Conservation (phyloP, 192 early-diverging fungal genomes). For the Linnemannia zychae region DNA sequence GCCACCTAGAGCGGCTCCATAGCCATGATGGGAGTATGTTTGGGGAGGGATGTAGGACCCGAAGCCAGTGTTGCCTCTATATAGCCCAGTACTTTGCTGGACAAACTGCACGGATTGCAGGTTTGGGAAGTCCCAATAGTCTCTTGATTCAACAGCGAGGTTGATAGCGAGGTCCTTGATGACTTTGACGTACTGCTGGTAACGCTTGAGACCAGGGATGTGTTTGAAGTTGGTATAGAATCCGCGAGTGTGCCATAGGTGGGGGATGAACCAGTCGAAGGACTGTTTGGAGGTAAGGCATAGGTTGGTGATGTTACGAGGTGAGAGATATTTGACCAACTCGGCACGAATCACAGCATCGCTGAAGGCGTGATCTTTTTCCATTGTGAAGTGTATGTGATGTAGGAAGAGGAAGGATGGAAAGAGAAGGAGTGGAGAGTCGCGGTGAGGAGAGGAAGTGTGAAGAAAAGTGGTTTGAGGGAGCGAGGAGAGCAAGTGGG, state of each 20-base stretch:
- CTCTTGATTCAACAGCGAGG: slow-evolving; percentile 28
- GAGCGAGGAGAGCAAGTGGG: not conserved
- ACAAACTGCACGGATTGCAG: slow-evolving; percentile 19
- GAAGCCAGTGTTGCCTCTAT: not conserved
- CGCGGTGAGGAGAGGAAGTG: not conserved
- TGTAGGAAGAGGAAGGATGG: not conserved
- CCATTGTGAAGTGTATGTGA: slow-evolving; percentile 22
- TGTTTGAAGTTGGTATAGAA: slow-evolving; percentile 20
- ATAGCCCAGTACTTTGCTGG: slow-evolving; percentile 12
- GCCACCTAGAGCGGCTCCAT: not conserved
- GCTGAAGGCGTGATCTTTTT: slow-evolving; percentile 22
- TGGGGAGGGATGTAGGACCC: not conserved
- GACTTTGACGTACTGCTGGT: slow-evolving; percentile 22
- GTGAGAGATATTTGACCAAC: slow-evolving; percentile 12
- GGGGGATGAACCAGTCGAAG: slow-evolving; percentile 26
- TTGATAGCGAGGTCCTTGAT: slow-evolving; percentile 24
- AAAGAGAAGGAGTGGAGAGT: not conserved
- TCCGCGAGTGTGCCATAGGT: slow-evolving; percentile 26
- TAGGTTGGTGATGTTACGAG: slow-evolving; percentile 13
- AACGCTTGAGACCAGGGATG: slow-evolving; percentile 21
- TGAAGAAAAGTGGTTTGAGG: not conserved
- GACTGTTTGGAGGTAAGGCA: slow-evolving; percentile 19
- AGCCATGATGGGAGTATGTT: not conserved
- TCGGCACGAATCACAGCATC: slow-evolving; percentile 29
- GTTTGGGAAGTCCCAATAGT: slow-evolving; percentile 24